phyloP scores from a whole-genome alignment of 495 filamentous ascomycete genomes.

The Penicillium robsamsonii region DNA sequence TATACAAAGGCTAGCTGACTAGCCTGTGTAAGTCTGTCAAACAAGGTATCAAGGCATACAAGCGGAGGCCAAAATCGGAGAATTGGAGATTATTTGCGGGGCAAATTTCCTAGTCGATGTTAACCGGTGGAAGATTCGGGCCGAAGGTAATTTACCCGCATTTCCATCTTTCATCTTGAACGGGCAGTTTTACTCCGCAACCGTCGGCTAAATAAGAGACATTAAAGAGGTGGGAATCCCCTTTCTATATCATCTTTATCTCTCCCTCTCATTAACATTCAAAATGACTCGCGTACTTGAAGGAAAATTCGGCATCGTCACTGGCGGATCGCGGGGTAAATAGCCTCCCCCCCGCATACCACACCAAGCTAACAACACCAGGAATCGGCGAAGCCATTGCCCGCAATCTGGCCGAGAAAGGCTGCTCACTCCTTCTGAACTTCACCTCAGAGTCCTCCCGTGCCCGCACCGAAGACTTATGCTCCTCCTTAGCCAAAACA shows the following conservation, averaged over 20 bases:
- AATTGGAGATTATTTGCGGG: no score
- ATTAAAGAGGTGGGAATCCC: constrained; percentile 2
- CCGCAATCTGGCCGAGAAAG: constrained; percentile 73
- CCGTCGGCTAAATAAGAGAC: constrained; percentile 24
- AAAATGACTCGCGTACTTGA: constrained; percentile 43
- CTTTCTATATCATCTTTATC: constrained; percentile 5
- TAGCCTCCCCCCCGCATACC: constrained; percentile 8
- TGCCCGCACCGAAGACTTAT: constrained; percentile 41
- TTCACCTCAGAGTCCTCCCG: constrained; percentile 63
- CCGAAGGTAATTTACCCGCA: constrained; percentile 1
- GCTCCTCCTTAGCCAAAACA: constrained; percentile 37
- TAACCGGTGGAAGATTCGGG: neutral
- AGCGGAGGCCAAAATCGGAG: no score
- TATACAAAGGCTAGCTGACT: no score
- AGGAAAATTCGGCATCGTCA: constrained; percentile 73
- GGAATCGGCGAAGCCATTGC: constrained; percentile 87
- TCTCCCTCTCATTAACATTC: constrained; percentile 4
- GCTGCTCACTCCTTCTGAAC: constrained; percentile 65
- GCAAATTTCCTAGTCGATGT: no score
- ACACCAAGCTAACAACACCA: constrained; percentile 30
- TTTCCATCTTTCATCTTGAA: constrained; percentile 16
- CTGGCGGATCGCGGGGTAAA: constrained; percentile 72
- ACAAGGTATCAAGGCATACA: no score
- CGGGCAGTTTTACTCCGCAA: constrained; percentile 29
- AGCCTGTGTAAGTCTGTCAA: no score